A percentile compares a stretch with the other conserved stretches of the same genome.
phyloP scores from a whole-genome alignment of 2,329 filamentous ascomycete species.

The Fusarium anguioides region DNA sequence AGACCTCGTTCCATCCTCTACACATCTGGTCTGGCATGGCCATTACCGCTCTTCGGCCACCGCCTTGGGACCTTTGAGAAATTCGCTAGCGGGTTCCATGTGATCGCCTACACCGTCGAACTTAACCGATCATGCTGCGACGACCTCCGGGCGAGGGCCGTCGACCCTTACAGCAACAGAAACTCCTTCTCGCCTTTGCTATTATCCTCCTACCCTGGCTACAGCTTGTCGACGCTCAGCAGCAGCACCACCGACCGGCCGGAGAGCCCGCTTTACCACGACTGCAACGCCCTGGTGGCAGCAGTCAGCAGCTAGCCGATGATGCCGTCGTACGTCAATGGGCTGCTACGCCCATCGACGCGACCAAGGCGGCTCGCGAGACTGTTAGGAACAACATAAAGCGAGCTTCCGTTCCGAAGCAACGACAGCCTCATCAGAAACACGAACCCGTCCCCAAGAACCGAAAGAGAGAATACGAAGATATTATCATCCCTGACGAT shows the following conservation, averaged over 20 bases:
- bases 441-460: conserved; percentile 46
- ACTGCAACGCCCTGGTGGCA: conserved; percentile 38
- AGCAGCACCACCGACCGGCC: conserved; percentile 64
- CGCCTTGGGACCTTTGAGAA: conserved; percentile 13
- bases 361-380: conserved; percentile 45
- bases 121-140: conserved; percentile 65
- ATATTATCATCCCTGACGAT: conserved; percentile 66
- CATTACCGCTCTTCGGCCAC: conserved; percentile 26
- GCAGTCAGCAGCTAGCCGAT: conserved; percentile 44
- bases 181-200: conserved; percentile 65
- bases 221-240: conserved; percentile 70
- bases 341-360: conserved; percentile 48
- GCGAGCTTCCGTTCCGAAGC: conserved; percentile 42
- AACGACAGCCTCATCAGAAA: conserved; percentile 42
- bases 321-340: conserved; percentile 47
- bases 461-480: conserved; percentile 47
- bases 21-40: conserved; percentile 32
- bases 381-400: conserved; percentile 45
- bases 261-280: conserved; percentile 35
- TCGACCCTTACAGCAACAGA: conserved; percentile 59
- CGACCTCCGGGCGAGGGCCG: conserved; percentile 70
- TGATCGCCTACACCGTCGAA: conserved; percentile 31
- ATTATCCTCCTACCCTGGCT: conserved; percentile 67
- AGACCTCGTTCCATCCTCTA: background rate
- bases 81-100: conserved; percentile 40